Conservation (phyloP, 352 stramenopile genomes). For the Nothophytophthora sp. region DNA sequence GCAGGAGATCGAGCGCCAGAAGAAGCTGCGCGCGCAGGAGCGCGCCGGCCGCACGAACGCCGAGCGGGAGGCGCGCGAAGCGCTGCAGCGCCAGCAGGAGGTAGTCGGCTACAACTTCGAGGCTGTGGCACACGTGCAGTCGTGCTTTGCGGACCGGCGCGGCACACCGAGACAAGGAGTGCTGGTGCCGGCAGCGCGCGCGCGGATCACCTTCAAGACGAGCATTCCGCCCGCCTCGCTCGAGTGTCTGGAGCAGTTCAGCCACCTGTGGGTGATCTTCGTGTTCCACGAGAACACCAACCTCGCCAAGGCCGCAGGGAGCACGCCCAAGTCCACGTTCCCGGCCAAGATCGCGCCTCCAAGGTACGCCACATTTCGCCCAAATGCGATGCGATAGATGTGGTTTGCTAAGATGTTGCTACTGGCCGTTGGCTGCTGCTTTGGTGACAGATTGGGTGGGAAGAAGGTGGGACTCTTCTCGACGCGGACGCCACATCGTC, state of each 20-base stretch:
- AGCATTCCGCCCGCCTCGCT: slow-evolving; percentile 74
- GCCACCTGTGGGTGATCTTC: slow-evolving; percentile 91
- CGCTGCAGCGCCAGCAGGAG: slow-evolving; percentile 68
- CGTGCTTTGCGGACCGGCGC: slow-evolving; percentile 86
- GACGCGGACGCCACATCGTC: slow-evolving; percentile 96
- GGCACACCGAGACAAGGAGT: slow-evolving; percentile 82
- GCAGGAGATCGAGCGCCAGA: slow-evolving; percentile 69
- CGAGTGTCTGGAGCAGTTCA: slow-evolving; percentile 85
- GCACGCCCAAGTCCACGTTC: slow-evolving; percentile 65
- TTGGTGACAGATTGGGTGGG: slow-evolving; percentile 45
- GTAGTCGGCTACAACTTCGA: slow-evolving; percentile 69
- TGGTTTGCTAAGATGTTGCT: neutral
- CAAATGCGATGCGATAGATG: neutral
- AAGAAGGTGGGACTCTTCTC: slow-evolving; percentile 95
- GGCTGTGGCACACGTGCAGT: slow-evolving; percentile 71
- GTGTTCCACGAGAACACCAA: slow-evolving; percentile 94
- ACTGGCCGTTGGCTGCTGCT: neutral
- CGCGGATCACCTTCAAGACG: slow-evolving; percentile 76
- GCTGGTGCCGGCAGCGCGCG: slow-evolving; percentile 64
- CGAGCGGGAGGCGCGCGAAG: slow-evolving; percentile 62
- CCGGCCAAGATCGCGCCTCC: slow-evolving; percentile 81
- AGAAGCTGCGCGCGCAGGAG: slow-evolving; percentile 71
- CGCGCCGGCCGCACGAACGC: slow-evolving; percentile 71
- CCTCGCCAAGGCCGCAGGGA: slow-evolving; percentile 46
- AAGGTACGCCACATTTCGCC: too few relatives aligned